Evolutionary conservation across 768 basidiomycete genomes (phyloP).

Genomic region (Agaricus sinodeliciosus): DNA sequence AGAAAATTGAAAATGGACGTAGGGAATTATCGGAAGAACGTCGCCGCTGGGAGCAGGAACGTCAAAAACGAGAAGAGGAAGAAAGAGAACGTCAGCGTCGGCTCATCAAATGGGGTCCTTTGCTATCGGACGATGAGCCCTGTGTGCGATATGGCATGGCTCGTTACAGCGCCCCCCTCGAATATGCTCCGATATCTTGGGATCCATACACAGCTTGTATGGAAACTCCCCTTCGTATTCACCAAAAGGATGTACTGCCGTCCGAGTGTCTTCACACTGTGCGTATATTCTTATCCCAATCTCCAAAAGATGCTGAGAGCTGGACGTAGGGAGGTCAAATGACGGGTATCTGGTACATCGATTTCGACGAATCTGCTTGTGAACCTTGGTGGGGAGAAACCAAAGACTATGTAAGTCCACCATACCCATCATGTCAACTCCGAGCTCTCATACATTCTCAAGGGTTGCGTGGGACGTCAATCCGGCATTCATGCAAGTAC

Average conservation of each 20-base stretch:
- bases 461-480: conserved; percentile 1
- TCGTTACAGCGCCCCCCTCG: conserved; percentile 3
- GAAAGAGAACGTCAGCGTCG: background rate
- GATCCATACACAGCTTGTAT: background rate
- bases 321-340: background rate
- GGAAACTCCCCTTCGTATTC: conserved; percentile 2
- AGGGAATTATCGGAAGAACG: background rate
- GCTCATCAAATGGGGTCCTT: conserved; percentile 1
- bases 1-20: background rate
- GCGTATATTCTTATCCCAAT: background rate
- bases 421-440: background rate
- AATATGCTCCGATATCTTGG: conserved; percentile 1
- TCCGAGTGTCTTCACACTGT: conserved; percentile 1
- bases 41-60: background rate
- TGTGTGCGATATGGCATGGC: background rate
- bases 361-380: conserved; percentile 3
- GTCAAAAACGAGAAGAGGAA: background rate
- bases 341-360: conserved; percentile 4
- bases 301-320: background rate
- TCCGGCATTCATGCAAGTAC: conserved; percentile 7
- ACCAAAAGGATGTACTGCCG: background rate
- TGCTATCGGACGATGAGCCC: background rate
- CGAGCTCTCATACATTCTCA: background rate
- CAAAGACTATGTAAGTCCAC: background rate
- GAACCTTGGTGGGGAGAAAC: conserved; percentile 7